Percentiles rank a stretch among this genome's conserved stretches.
Evolutionary conservation across 75 land plant genomes (phyloP).

Genomic region (Isoetes taiwanensis): DNA sequence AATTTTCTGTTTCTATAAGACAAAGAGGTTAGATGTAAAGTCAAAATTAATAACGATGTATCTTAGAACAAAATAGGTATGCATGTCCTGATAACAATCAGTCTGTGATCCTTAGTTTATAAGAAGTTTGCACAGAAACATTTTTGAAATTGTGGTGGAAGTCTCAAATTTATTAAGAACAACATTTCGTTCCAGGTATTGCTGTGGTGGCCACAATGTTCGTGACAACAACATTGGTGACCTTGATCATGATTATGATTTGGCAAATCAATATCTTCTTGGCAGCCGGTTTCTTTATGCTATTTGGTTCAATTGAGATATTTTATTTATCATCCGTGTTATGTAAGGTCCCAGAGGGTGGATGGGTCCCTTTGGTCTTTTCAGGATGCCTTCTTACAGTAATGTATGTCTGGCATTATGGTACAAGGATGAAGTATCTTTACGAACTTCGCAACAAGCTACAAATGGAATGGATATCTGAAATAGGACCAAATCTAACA

Average conservation of each 20-base stretch:
- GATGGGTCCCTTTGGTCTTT: slow-evolving; percentile 91
- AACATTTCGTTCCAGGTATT: slow-evolving; percentile 46
- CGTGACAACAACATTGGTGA: slow-evolving; percentile 69
- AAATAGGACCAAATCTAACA: slow-evolving; percentile 77
- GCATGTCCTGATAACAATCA: too few relatives aligned
- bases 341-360: slow-evolving; percentile 65
- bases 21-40: too few relatives aligned
- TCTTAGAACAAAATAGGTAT: too few relatives aligned
- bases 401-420: slow-evolving; percentile 98
- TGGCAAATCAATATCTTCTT: slow-evolving; percentile 73
- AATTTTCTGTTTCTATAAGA: too few relatives aligned
- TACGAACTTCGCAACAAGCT: slow-evolving; percentile 75
- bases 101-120: too few relatives aligned
- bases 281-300: slow-evolving; percentile 55
- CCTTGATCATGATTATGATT: slow-evolving; percentile 59
- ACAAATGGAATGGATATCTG: slow-evolving; percentile 74
- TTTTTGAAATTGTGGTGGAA: too few relatives aligned
- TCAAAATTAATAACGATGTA: too few relatives aligned
- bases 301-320: slow-evolving; percentile 68
- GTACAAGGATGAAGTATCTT: slow-evolving; percentile 67
- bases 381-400: slow-evolving; percentile 49
- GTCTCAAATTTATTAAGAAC: neutral
- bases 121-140: too few relatives aligned
- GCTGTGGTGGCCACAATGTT: slow-evolving; percentile 93
- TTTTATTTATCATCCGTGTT: slow-evolving; percentile 70